Percentiles rank a stretch among this genome's conserved stretches.
These are phyloP conservation scores for maize (Zea mays) DNA, from an alignment of 176 grass and related monocot genomes.

Conservation along the genomic window DNA sequence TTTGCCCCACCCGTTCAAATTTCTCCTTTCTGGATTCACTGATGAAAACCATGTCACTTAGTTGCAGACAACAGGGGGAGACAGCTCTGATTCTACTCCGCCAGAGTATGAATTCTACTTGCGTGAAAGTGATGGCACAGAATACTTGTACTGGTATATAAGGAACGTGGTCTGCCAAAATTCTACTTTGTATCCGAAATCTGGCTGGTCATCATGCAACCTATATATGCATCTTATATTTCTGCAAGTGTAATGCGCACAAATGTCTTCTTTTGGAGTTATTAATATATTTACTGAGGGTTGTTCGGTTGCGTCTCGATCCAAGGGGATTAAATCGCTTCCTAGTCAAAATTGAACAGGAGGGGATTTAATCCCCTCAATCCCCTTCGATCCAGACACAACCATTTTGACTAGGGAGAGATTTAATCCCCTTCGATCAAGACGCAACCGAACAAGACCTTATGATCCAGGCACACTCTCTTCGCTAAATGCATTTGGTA, in stretches of 20 bases:
- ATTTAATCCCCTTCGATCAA: too few relatives aligned
- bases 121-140: background rate
- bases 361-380: too few relatives aligned
- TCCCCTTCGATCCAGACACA: too few relatives aligned
- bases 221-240: background rate
- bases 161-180: background rate
- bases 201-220: background rate
- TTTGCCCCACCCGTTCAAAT: background rate
- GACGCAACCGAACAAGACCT: too few relatives aligned
- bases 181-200: background rate
- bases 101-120: background rate
- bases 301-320: too few relatives aligned
- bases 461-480: background rate
- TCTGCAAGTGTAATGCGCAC: background rate
- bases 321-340: too few relatives aligned
- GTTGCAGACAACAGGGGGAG: background rate
- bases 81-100: background rate
- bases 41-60: background rate
- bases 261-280: background rate
- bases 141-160: background rate
- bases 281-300: background rate
- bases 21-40: background rate
- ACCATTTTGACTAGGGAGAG: too few relatives aligned
- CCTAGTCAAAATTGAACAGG: too few relatives aligned
- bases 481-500: constrained; percentile 16